phyloP scores from a whole-genome alignment of 495 filamentous ascomycete genomes.

The Penicillium macrosclerotiorum region DNA sequence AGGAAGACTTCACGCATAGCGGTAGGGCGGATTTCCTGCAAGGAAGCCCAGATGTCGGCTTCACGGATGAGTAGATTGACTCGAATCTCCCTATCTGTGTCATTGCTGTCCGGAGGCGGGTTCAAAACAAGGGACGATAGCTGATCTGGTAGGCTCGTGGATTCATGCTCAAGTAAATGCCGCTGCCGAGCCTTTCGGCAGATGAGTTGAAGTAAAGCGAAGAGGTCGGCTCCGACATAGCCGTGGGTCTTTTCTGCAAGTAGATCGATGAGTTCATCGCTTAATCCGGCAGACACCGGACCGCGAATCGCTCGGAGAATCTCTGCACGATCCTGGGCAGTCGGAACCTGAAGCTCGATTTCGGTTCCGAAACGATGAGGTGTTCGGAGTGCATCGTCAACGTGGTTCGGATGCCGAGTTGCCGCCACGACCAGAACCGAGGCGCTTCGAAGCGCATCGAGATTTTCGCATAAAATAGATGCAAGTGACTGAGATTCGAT shows the following conservation, averaged over 20 bases:
- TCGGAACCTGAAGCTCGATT: slow-evolving; percentile 79
- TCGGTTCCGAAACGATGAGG: slow-evolving; percentile 65
- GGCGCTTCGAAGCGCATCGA: slow-evolving; percentile 42
- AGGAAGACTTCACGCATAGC: slow-evolving; percentile 90
- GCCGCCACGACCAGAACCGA: slow-evolving; percentile 71
- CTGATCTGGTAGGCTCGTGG: background rate
- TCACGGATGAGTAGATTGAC: slow-evolving; percentile 35
- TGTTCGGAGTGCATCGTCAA: slow-evolving; percentile 71
- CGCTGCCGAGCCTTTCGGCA: slow-evolving; percentile 43
- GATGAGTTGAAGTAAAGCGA: slow-evolving; percentile 46
- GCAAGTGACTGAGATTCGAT: slow-evolving; percentile 37
- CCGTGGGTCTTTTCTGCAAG: slow-evolving; percentile 64
- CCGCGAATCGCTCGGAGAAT: slow-evolving; percentile 60
- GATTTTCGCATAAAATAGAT: slow-evolving; percentile 39
- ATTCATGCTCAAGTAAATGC: slow-evolving; percentile 17
- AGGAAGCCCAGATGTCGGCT: slow-evolving; percentile 53
- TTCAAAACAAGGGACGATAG: background rate
- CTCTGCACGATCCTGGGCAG: slow-evolving; percentile 64
- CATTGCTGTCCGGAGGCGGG: background rate
- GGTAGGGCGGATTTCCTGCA: slow-evolving; percentile 65
- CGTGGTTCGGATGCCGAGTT: slow-evolving; percentile 65
- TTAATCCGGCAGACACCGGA: slow-evolving; percentile 25
- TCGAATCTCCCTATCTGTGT: slow-evolving; percentile 6
- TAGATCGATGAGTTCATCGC: slow-evolving; percentile 35
- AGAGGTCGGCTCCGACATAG: slow-evolving; percentile 65